Percentiles rank a stretch among this genome's conserved stretches.
These are phyloP conservation scores for Rhexocercosporidium sp. DNA, from an alignment of 2,329 filamentous ascomycete genomes.

Conservation along the genomic window DNA sequence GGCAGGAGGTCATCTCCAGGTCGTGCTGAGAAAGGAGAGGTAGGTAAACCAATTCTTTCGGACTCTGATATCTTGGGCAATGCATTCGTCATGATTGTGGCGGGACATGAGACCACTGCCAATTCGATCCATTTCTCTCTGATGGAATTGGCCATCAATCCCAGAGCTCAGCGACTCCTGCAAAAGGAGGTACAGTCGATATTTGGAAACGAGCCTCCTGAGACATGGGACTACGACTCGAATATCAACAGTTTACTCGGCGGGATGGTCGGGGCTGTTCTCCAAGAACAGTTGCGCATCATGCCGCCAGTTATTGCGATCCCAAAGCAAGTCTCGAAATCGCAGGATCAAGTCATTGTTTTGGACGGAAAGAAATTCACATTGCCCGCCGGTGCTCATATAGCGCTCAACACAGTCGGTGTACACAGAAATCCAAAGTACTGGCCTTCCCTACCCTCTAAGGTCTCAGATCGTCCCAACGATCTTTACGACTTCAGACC, in stretches of 20 bases:
- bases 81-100: constrained; percentile 70
- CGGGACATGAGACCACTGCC: constrained; percentile 82
- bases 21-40: constrained; percentile 52
- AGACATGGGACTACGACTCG: constrained; percentile 73
- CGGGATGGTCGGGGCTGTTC: constrained; percentile 73
- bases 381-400: constrained; percentile 59
- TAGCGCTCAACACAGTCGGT: constrained; percentile 61
- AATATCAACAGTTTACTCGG: constrained; percentile 69
- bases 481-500: constrained; percentile 74
- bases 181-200: constrained; percentile 73
- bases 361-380: constrained; percentile 62
- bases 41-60: constrained; percentile 58
- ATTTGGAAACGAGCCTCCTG: constrained; percentile 61
- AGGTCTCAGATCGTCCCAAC: constrained; percentile 48
- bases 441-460: constrained; percentile 60
- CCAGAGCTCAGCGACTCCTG: constrained; percentile 65
- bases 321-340: constrained; percentile 65
- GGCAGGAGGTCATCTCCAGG: constrained; percentile 49
- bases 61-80: constrained; percentile 75
- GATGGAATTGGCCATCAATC: constrained; percentile 69
- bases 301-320: constrained; percentile 74
- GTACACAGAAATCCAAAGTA: constrained; percentile 72
- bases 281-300: constrained; percentile 79
- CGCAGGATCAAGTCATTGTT: constrained; percentile 60
- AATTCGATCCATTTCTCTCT: constrained; percentile 76